phyloP scores from a whole-genome alignment of 345 rosid genomes.

The Heritiera littoralis region DNA sequence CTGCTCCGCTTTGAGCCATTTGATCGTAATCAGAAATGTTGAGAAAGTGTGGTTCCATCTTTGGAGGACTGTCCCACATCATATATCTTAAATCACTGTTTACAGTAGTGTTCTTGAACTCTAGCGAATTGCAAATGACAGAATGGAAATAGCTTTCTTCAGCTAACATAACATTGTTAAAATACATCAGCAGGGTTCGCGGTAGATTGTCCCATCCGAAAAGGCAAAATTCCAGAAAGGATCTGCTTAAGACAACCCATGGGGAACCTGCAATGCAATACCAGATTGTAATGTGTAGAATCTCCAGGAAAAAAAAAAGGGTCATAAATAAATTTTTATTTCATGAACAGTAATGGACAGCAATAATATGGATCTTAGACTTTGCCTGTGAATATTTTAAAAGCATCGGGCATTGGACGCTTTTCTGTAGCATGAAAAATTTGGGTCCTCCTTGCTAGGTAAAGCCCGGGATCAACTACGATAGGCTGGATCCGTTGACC shows the following conservation, averaged over 20 bases:
- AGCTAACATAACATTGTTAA: constrained; percentile 75
- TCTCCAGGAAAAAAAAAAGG: constrained; percentile 21
- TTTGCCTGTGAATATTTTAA: constrained; percentile 90
- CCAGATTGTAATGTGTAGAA: constrained; percentile 18
- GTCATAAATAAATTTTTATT: background rate
- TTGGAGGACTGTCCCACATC: constrained; percentile 98
- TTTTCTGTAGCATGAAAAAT: constrained; percentile 86
- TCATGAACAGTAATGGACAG: background rate
- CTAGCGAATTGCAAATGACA: constrained; percentile 83
- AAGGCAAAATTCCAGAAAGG: constrained; percentile 86
- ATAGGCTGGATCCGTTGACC: constrained; percentile 80
- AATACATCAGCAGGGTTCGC: constrained; percentile 86
- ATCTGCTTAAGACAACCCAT: constrained; percentile 80
- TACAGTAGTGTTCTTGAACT: constrained; percentile 80
- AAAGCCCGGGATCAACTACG: constrained; percentile 87
- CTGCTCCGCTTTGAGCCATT: constrained; percentile 87
- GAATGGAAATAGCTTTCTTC: constrained; percentile 96
- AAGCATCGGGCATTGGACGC: constrained; percentile 76
- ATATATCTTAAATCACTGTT: constrained; percentile 82
- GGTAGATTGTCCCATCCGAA: constrained; percentile 98
- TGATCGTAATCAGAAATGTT: constrained; percentile 55
- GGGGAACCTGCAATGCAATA: constrained; percentile 70
- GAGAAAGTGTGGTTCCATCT: constrained; percentile 91
- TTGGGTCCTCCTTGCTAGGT: constrained; percentile 84
- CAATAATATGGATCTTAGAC: constrained; percentile 15